A percentile compares a stretch with the other conserved stretches of the same genome.
Evolutionary conservation across 2,329 filamentous ascomycete species (phyloP).

Genomic region (Aspergillus pseudoglaucus): DNA sequence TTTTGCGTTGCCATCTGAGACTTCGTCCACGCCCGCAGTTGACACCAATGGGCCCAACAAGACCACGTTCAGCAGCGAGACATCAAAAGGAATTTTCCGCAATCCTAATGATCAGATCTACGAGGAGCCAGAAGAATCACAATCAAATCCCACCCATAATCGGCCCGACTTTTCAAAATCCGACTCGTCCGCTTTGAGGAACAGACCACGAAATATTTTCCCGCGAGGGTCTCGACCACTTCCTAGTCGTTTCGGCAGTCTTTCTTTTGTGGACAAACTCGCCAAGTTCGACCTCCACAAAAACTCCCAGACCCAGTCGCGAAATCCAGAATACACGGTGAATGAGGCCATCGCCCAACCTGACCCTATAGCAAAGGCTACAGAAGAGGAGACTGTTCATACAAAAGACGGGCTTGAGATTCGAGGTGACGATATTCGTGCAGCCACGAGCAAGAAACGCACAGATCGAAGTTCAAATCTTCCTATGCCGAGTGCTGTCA

Average conservation of each 20-base stretch:
- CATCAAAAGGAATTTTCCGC: conserved; percentile 48
- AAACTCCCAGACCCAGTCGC: conserved; percentile 76
- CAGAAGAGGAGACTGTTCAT: conserved; percentile 43
- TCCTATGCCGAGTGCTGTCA: conserved; percentile 83
- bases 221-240: conserved; percentile 38
- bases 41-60: conserved; percentile 15
- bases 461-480: conserved; percentile 81
- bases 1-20: conserved; percentile 30
- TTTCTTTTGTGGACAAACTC: conserved; percentile 40
- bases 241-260: conserved; percentile 38
- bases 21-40: conserved; percentile 7
- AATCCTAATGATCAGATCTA: conserved; percentile 64
- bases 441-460: conserved; percentile 81
- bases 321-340: conserved; percentile 70
- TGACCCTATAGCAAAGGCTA: conserved; percentile 12
- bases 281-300: conserved; percentile 68
- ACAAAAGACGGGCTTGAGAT: conserved; percentile 77
- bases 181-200: conserved; percentile 44
- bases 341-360: conserved; percentile 48
- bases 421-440: conserved; percentile 76
- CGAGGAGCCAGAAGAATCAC: conserved; percentile 66
- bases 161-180: conserved; percentile 24
- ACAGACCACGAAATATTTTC: conserved; percentile 60
- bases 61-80: conserved; percentile 31
- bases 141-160: conserved; percentile 16